Conservation (phyloP, 1,284 basidiomycete genomes). For the Quambalaria eucalypti region DNA sequence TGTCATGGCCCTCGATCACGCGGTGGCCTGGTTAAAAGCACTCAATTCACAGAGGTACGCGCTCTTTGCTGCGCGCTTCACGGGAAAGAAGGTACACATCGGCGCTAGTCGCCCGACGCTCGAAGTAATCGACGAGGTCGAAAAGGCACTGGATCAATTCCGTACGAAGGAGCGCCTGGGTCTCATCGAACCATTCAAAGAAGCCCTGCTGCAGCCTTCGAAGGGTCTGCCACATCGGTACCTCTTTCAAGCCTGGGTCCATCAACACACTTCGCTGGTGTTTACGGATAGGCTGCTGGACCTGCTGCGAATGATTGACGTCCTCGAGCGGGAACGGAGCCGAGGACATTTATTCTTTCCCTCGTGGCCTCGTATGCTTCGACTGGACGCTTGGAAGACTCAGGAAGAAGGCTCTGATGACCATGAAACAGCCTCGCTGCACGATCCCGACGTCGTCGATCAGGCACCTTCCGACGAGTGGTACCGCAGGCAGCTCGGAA, state of each 20-base stretch:
- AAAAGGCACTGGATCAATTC: conserved; percentile 52
- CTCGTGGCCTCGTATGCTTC: conserved; percentile 46
- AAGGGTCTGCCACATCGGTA: conserved; percentile 46
- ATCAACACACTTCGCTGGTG: conserved; percentile 54
- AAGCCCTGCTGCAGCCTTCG: conserved; percentile 11
- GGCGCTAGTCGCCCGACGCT: background rate
- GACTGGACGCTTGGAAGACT: conserved; percentile 52
- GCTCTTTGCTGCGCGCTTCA: conserved; percentile 13
- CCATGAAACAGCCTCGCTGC: background rate
- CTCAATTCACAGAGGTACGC: conserved; percentile 24
- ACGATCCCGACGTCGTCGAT: conserved; percentile 14
- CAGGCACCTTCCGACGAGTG: conserved; percentile 3
- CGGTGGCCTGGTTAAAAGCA: conserved; percentile 17
- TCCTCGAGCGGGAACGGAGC: conserved; percentile 55
- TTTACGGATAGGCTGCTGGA: conserved; percentile 19
- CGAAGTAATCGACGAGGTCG: conserved; percentile 50
- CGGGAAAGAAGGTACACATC: conserved; percentile 9
- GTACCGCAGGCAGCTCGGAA: conserved; percentile 24
- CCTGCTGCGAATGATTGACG: conserved; percentile 57
- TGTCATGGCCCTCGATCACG: conserved; percentile 16
- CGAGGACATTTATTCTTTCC: conserved; percentile 63
- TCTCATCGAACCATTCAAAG: conserved; percentile 58
- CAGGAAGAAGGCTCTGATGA: conserved; percentile 10
- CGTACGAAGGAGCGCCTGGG: conserved; percentile 53
- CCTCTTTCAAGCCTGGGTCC: conserved; percentile 60